Evolutionary conservation across 345 rosid genomes (phyloP).

Genomic region (Salix dunnii): DNA sequence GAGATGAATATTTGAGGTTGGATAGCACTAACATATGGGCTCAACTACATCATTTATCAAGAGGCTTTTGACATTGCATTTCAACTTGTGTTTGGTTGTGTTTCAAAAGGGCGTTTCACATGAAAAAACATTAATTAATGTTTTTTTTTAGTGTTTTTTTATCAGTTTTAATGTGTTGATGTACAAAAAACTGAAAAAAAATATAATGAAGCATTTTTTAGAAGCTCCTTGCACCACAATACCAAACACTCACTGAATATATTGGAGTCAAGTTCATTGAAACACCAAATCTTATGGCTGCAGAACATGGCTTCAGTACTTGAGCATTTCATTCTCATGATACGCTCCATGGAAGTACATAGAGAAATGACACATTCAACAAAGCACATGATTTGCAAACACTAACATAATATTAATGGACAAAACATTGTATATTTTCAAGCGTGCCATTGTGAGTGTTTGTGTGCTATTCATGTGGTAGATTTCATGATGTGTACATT

Average conservation of each 20-base stretch:
- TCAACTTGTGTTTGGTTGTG: too few species aligned
- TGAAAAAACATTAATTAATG: too few species aligned
- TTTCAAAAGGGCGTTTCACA: too few species aligned
- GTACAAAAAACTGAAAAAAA: too few species aligned
- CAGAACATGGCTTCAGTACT: neutral
- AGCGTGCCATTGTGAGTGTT: neutral
- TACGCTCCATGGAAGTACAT: neutral
- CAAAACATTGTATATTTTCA: neutral
- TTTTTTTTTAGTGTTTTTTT: too few species aligned
- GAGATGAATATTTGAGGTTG: neutral
- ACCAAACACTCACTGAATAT: neutral
- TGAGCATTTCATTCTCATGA: neutral
- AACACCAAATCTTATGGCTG: neutral
- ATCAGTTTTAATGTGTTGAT: too few species aligned
- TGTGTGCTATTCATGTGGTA: neutral
- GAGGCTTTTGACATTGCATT: too few species aligned
- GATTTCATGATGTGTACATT: neutral
- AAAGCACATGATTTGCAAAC: neutral
- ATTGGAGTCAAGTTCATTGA: neutral
- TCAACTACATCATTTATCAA: neutral
- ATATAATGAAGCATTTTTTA: too few species aligned
- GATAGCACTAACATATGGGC: neutral
- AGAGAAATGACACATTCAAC: neutral
- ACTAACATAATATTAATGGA: neutral
- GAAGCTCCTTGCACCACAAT: too few species aligned